Conservation (phyloP, 164 flowering plant species). For the Liquidambar formosana region DNA sequence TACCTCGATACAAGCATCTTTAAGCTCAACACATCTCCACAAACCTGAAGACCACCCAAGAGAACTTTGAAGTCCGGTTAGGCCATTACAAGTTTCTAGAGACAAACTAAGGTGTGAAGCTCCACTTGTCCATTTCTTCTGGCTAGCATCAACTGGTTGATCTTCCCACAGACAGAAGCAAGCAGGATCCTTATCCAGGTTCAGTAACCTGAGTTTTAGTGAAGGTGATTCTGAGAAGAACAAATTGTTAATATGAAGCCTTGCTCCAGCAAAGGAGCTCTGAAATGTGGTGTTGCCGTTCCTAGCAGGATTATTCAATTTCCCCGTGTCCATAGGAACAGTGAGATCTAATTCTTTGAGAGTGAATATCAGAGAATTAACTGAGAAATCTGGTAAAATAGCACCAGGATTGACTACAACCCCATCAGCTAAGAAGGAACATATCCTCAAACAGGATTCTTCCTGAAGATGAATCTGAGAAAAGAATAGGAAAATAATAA, state of each 20-base stretch:
- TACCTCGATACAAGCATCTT: slow-evolving; percentile 71
- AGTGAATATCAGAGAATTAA: slow-evolving; percentile 59
- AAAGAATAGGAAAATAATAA: slow-evolving; percentile 9
- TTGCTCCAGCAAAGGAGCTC: slow-evolving; percentile 76
- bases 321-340: slow-evolving; percentile 55
- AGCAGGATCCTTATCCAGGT: slow-evolving; percentile 94
- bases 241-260: slow-evolving; percentile 76
- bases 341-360: slow-evolving; percentile 74
- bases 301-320: slow-evolving; percentile 19
- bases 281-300: slow-evolving; percentile 16
- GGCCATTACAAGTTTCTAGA: slow-evolving; percentile 50
- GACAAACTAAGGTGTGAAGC: slow-evolving; percentile 72
- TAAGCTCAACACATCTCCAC: slow-evolving; percentile 88
- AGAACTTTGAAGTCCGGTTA: slow-evolving; percentile 28
- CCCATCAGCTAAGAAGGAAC: slow-evolving; percentile 92
- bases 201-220: slow-evolving; percentile 56
- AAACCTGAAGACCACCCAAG: slow-evolving; percentile 34
- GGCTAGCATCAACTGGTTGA: slow-evolving; percentile 95
- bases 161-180: slow-evolving; percentile 90
- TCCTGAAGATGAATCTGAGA: slow-evolving; percentile 90
- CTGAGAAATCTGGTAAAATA: slow-evolving; percentile 83
- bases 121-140: slow-evolving; percentile 67
- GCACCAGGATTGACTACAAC: slow-evolving; percentile 72
- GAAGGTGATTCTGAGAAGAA: slow-evolving; percentile 65
- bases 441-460: slow-evolving; percentile 88